A percentile compares a stretch with the other conserved stretches of the same genome.
phyloP scores from a whole-genome alignment of 2,329 filamentous ascomycete species.

The Didymellaceae sp. region DNA sequence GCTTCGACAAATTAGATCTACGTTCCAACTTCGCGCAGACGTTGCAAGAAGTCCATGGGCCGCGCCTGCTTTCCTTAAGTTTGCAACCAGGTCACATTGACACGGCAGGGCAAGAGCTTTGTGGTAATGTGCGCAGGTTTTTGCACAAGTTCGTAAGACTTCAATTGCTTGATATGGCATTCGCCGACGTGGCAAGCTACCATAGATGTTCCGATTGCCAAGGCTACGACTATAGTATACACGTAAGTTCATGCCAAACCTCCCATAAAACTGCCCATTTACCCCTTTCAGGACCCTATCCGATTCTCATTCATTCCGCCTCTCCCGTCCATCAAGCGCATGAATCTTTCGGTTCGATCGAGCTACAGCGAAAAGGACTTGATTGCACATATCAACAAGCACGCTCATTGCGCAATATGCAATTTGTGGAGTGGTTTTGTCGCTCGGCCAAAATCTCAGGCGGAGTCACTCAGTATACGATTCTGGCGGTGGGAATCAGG shows the following conservation, averaged over 20 bases:
- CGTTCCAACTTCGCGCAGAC: background rate
- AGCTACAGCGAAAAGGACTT: background rate
- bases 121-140: slow-evolving; percentile 2
- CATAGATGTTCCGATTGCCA: slow-evolving; percentile 2
- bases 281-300: background rate
- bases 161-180: background rate
- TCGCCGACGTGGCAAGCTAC: background rate
- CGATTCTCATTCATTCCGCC: slow-evolving; percentile 10
- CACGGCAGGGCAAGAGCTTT: background rate
- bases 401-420: slow-evolving; percentile 16
- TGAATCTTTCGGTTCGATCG: slow-evolving; percentile 5
- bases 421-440: slow-evolving; percentile 10
- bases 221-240: background rate
- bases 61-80: background rate
- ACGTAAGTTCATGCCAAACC: background rate
- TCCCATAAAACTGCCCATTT: background rate
- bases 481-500: slow-evolving; percentile 22
- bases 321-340: background rate
- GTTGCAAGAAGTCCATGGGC: background rate
- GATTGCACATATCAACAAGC: slow-evolving; percentile 1
- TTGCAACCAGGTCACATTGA: background rate
- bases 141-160: background rate
- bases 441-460: background rate
- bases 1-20: background rate
- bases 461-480: slow-evolving; percentile 12